These are phyloP conservation scores for Neoarthrinium moseri DNA, from an alignment of 2,329 filamentous ascomycete genomes.

Conservation along the genomic window DNA sequence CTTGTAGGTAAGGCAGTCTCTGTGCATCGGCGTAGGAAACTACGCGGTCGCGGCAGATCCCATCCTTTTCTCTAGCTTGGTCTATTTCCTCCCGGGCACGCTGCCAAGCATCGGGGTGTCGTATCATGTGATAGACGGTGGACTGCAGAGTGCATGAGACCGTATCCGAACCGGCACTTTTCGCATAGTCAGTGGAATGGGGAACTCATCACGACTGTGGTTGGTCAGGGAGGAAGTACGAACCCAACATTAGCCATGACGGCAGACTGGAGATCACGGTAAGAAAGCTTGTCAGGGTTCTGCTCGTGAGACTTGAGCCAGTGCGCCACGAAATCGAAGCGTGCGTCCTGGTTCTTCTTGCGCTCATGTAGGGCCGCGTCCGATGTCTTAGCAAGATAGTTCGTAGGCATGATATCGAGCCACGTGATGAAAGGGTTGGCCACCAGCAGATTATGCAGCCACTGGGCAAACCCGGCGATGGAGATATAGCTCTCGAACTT, in stretches of 20 bases:
- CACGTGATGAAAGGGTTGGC: background rate
- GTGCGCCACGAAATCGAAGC: background rate
- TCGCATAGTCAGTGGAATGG: too few relatives aligned
- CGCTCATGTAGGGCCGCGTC: background rate
- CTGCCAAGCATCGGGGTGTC: background rate
- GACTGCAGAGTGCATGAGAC: background rate
- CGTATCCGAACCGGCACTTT: too few relatives aligned
- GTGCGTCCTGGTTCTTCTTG: background rate
- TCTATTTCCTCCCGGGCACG: conserved; percentile 1
- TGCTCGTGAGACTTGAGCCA: background rate
- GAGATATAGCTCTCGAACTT: background rate
- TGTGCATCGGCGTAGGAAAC: background rate
- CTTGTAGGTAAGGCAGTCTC: background rate
- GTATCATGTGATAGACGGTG: background rate
- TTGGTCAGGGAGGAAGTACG: too few relatives aligned
- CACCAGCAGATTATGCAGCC: background rate
- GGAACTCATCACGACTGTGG: too few relatives aligned
- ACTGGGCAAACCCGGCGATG: background rate
- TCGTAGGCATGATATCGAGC: conserved; percentile 1
- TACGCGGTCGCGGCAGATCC: background rate
- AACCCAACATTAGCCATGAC: conserved; percentile 3
- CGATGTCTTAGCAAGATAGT: background rate
- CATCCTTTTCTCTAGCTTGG: background rate
- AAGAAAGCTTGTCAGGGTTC: background rate
- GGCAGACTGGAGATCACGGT: background rate